Percentiles rank a stretch among this genome's conserved stretches.
Evolutionary conservation across 129 eudicot species (phyloP).

Genomic region (Flaveria brownii): DNA sequence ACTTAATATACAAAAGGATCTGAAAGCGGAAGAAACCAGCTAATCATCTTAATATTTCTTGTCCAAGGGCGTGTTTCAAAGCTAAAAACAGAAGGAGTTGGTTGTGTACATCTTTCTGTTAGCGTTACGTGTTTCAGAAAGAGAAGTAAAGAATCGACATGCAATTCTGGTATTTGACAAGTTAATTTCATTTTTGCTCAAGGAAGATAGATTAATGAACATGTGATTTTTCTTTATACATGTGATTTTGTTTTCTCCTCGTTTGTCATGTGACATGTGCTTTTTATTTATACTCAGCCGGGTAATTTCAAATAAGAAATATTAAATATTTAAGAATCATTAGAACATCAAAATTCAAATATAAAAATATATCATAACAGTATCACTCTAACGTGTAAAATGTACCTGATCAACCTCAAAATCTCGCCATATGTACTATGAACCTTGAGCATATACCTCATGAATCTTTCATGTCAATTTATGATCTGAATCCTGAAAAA

Average conservation of each 20-base stretch:
- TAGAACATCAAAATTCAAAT: too few species aligned
- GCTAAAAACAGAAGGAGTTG: not conserved
- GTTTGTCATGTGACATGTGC: not conserved
- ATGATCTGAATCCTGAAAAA: too few species aligned
- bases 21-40: slow-evolving; percentile 18
- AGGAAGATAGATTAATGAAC: not conserved
- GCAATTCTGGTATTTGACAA: not conserved
- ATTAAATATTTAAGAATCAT: too few species aligned
- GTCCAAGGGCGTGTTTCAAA: not conserved
- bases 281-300: not conserved
- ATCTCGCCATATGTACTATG: too few species aligned
- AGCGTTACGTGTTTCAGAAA: slow-evolving; percentile 9
- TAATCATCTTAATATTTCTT: slow-evolving; percentile 10
- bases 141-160: not conserved
- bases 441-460: too few species aligned
- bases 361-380: too few species aligned
- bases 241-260: not conserved
- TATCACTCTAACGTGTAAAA: too few species aligned
- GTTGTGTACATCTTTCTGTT: slow-evolving; percentile 1
- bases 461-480: too few species aligned
- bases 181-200: too few species aligned
- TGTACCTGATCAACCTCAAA: too few species aligned
- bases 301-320: not conserved
- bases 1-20: slow-evolving; percentile 2
- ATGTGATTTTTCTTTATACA: not conserved